These are phyloP conservation scores for Polygonum maritimum DNA, from an alignment of 148 eudicot species.

Conservation along the genomic window DNA sequence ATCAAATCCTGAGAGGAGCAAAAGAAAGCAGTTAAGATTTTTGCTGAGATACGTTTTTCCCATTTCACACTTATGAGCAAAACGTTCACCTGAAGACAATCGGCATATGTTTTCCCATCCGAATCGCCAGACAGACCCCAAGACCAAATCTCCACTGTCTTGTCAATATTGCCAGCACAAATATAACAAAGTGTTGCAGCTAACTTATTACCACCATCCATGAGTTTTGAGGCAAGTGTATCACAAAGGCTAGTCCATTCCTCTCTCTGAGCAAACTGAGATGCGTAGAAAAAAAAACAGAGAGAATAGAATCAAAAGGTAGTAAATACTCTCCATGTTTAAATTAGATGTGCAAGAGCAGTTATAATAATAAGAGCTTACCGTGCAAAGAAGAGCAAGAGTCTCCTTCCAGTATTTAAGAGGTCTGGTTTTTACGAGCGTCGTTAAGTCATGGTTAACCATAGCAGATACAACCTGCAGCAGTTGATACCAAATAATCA, in stretches of 20 bases:
- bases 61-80: not conserved
- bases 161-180: constrained; percentile 94
- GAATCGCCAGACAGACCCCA: constrained; percentile 43
- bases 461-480: constrained; percentile 86
- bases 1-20: constrained; percentile 61
- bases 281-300: not conserved
- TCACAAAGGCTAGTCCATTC: constrained; percentile 87
- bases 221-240: constrained; percentile 80
- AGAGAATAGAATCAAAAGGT: not conserved
- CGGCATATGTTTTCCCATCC: constrained; percentile 75
- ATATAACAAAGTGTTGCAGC: constrained; percentile 93
- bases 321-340: not conserved
- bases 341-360: not conserved
- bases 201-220: constrained; percentile 60
- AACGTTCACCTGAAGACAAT: constrained; percentile 68
- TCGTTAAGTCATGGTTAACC: constrained; percentile 77
- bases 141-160: constrained; percentile 92
- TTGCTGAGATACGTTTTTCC: not conserved
- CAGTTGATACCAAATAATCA: constrained; percentile 2
- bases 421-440: constrained; percentile 81
- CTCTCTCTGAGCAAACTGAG: constrained; percentile 81
- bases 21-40: not conserved
- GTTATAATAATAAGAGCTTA: constrained; percentile 27
- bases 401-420: constrained; percentile 95
- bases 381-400: constrained; percentile 92